phyloP scores from a whole-genome alignment of 768 basidiomycete genomes.

The Collybia mongolica region DNA sequence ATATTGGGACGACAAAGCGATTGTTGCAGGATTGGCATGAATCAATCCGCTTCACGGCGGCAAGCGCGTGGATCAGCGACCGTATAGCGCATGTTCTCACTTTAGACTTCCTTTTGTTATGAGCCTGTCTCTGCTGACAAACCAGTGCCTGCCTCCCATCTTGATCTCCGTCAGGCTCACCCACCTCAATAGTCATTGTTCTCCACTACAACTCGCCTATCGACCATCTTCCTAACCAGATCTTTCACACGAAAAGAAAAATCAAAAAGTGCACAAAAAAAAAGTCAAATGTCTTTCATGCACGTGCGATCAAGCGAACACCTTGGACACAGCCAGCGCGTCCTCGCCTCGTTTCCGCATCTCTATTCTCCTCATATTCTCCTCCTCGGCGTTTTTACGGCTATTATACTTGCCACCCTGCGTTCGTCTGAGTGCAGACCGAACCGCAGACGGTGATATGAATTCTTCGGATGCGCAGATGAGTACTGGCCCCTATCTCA shows the following conservation, averaged over 20 bases:
- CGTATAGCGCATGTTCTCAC: conserved; percentile 7
- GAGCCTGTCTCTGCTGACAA: conserved; percentile 12
- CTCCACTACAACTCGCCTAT: conserved; percentile 14
- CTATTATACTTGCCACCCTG: conserved; percentile 80
- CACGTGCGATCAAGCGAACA: conserved; percentile 72
- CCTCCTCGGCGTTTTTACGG: conserved; percentile 77
- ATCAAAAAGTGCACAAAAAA: background rate
- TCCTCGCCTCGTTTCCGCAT: conserved; percentile 67
- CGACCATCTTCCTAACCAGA: background rate
- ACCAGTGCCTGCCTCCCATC: conserved; percentile 4
- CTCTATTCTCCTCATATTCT: conserved; percentile 62
- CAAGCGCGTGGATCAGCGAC: conserved; percentile 7
- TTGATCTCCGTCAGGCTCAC: conserved; percentile 5
- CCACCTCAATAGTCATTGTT: conserved; percentile 3
- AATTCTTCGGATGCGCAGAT: conserved; percentile 60
- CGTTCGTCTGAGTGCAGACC: conserved; percentile 65
- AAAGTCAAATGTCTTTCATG: conserved; percentile 3
- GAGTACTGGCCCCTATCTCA: background rate
- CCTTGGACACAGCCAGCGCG: conserved; percentile 80
- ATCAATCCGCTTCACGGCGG: background rate
- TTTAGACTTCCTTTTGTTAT: conserved; percentile 22
- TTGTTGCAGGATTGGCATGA: background rate
- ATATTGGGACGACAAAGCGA: conserved; percentile 15
- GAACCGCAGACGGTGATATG: conserved; percentile 80
- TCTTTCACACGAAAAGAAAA: conserved; percentile 2